These are phyloP conservation scores for Rhytidiadelphus loreus DNA, from an alignment of 225 moss, liverwort and hornwort species.

Conservation along the genomic window DNA sequence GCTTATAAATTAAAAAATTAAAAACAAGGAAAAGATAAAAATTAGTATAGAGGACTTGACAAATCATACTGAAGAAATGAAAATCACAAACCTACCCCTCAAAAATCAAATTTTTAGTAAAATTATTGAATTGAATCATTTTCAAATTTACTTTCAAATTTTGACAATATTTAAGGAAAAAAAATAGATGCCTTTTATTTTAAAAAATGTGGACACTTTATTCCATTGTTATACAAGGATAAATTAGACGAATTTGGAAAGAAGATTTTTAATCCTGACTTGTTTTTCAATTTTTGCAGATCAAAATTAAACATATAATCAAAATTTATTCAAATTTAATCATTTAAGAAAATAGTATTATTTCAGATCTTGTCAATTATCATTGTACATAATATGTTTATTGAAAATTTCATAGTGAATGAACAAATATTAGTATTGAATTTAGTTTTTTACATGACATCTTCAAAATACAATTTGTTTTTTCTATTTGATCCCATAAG, in stretches of 20 bases:
- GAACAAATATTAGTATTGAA: not conserved
- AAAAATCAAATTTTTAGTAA: not conserved
- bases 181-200: not conserved
- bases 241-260: not conserved
- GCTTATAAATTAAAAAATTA: not conserved
- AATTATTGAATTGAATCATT: not conserved
- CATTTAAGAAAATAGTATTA: not conserved
- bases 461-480: not conserved
- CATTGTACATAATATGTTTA: too few relatives aligned
- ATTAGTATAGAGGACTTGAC: not conserved
- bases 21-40: not conserved
- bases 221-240: not conserved
- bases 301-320: not conserved
- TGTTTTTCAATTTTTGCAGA: not conserved
- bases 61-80: not conserved
- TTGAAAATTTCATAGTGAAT: not conserved
- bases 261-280: not conserved
- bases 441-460: too few relatives aligned
- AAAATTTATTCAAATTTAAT: not conserved
- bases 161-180: not conserved
- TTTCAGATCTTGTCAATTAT: too few relatives aligned
- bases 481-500: not conserved
- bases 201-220: not conserved
- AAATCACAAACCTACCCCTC: fast-evolving
- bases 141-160: not conserved